These are phyloP conservation scores for Drechslerella stenobrocha DNA, from an alignment of 2,329 filamentous ascomycete genomes.

Conservation along the genomic window DNA sequence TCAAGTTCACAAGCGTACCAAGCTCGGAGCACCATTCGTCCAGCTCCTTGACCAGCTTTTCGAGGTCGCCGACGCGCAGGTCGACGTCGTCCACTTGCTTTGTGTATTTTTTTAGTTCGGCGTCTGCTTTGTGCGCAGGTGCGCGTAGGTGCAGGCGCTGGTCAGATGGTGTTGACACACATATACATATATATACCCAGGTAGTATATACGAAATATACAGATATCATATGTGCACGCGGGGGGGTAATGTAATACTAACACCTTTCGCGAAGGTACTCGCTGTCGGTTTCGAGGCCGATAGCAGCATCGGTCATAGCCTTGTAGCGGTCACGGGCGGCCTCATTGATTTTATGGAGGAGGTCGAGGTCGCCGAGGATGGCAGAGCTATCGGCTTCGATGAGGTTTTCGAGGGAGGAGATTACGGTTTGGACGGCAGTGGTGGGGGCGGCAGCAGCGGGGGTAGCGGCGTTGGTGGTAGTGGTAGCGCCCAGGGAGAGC, in stretches of 20 bases:
- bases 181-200: too few relatives aligned
- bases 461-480: slow-evolving; percentile 7
- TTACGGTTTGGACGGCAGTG: slow-evolving; percentile 37
- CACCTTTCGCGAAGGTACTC: slow-evolving; percentile 51
- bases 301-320: slow-evolving; percentile 52
- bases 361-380: slow-evolving; percentile 52
- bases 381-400: slow-evolving; percentile 52
- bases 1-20: slow-evolving; percentile 35
- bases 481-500: slow-evolving; percentile 21
- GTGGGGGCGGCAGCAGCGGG: slow-evolving; percentile 12
- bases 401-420: slow-evolving; percentile 51
- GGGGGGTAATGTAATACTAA: slow-evolving; percentile 13
- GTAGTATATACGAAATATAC: not conserved
- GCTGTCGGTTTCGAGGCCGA: slow-evolving; percentile 51
- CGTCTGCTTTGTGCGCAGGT: slow-evolving; percentile 41
- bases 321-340: slow-evolving; percentile 51
- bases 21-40: slow-evolving; percentile 53
- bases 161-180: too few relatives aligned
- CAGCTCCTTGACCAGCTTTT: slow-evolving; percentile 52
- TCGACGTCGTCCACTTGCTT: slow-evolving; percentile 53
- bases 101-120: slow-evolving; percentile 52
- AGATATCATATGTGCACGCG: not conserved
- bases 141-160: too few relatives aligned
- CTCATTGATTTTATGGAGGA: slow-evolving; percentile 51
- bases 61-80: slow-evolving; percentile 51